phyloP scores from a whole-genome alignment of 768 basidiomycete genomes.

The Multifurca ochricompacta region DNA sequence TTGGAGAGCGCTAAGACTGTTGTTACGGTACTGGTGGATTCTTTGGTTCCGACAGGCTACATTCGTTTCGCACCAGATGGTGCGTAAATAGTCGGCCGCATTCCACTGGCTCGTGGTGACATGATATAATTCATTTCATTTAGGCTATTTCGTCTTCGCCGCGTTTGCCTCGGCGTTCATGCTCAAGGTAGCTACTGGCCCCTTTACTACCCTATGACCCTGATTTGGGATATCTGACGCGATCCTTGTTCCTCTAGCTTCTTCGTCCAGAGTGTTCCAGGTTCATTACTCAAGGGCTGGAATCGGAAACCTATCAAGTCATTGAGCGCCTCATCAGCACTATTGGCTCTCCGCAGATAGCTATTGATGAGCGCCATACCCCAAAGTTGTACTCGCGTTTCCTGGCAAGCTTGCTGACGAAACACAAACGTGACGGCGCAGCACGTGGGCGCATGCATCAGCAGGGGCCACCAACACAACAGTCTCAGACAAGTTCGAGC shows the following conservation, averaged over 20 bases:
- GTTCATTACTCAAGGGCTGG: slow-evolving; percentile 50
- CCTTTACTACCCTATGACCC: neutral
- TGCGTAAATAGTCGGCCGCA: neutral
- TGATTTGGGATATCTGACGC: neutral
- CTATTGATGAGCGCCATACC: slow-evolving; percentile 74
- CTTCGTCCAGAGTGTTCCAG: slow-evolving; percentile 66
- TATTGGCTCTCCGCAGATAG: slow-evolving; percentile 60
- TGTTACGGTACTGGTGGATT: slow-evolving; percentile 17
- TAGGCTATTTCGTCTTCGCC: slow-evolving; percentile 23
- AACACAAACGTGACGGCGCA: slow-evolving; percentile 28
- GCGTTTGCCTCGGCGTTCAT: slow-evolving; percentile 66
- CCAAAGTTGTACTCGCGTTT: slow-evolving; percentile 77
- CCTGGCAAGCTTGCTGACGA: slow-evolving; percentile 60
- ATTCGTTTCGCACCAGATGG: slow-evolving; percentile 26
- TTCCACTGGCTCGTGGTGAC: neutral
- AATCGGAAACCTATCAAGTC: slow-evolving; percentile 50
- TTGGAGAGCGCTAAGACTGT: slow-evolving; percentile 17
- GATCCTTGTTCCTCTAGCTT: slow-evolving; percentile 36
- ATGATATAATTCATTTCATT: neutral
- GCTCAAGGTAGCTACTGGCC: slow-evolving; percentile 47
- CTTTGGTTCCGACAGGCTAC: slow-evolving; percentile 22
- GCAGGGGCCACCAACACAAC: slow-evolving; percentile 17
- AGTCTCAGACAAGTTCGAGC: neutral
- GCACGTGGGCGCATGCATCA: slow-evolving; percentile 7
- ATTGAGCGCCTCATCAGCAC: slow-evolving; percentile 64